Conservation (phyloP, 2,329 filamentous ascomycete species). For the Dothideomycetes sp. region DNA sequence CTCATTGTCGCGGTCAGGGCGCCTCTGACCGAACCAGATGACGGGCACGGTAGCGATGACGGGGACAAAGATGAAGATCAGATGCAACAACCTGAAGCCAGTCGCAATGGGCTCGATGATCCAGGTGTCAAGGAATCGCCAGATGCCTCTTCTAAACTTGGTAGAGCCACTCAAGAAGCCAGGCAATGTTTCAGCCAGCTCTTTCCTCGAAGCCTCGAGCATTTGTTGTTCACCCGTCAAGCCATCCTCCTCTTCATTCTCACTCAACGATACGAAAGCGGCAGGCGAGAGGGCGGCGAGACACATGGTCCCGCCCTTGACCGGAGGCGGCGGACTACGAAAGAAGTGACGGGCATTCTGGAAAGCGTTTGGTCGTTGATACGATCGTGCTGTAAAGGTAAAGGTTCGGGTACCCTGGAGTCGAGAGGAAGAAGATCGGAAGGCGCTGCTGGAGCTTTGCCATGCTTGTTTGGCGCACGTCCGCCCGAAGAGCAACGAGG, state of each 20-base stretch:
- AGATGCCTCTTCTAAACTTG: slow-evolving; percentile 49
- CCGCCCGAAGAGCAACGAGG: slow-evolving; percentile 6
- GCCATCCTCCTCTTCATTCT: slow-evolving; percentile 39
- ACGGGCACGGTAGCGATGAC: slow-evolving; percentile 71
- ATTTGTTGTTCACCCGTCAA: slow-evolving; percentile 77
- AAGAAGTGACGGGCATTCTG: slow-evolving; percentile 12
- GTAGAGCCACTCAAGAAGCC: slow-evolving; percentile 52
- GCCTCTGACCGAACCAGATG: slow-evolving; percentile 66
- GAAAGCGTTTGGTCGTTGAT: slow-evolving; percentile 3
- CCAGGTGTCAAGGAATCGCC: slow-evolving; percentile 61
- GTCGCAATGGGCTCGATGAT: slow-evolving; percentile 81
- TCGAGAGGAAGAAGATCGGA: slow-evolving; percentile 1
- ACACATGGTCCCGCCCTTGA: slow-evolving; percentile 27
- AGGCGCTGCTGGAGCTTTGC: slow-evolving; percentile 1
- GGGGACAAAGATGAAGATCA: slow-evolving; percentile 82
- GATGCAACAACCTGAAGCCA: slow-evolving; percentile 74
- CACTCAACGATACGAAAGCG: slow-evolving; percentile 50
- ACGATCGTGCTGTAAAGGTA: slow-evolving; percentile 8
- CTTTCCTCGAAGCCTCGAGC: slow-evolving; percentile 70
- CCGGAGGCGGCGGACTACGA: slow-evolving; percentile 24
- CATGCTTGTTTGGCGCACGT: slow-evolving; percentile 9
- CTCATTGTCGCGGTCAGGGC: slow-evolving; percentile 60
- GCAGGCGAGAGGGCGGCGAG: slow-evolving; percentile 42
- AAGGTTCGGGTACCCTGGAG: not conserved
- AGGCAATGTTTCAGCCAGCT: slow-evolving; percentile 62